Conservation (phyloP, 2,329 filamentous ascomycete species). For the Aspergillus sp. region DNA sequence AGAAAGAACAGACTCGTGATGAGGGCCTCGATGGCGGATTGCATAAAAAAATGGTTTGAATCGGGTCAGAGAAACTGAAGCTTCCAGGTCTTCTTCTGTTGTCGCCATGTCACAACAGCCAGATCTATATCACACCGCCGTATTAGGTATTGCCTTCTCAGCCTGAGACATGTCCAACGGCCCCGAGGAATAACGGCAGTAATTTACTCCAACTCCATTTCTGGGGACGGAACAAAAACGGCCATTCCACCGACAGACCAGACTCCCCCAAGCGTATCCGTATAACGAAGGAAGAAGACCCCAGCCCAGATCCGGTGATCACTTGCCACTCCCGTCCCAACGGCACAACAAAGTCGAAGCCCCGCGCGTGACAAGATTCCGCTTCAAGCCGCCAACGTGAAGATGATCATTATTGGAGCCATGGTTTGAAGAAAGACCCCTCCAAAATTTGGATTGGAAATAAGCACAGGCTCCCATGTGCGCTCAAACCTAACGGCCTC, state of each 20-base stretch:
- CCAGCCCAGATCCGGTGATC: neutral
- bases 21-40: neutral
- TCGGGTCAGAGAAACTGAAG: too few species aligned
- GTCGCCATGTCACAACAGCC: too few species aligned
- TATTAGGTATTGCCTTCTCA: neutral
- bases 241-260: neutral
- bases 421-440: too few species aligned
- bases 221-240: neutral
- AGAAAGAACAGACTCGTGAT: neutral
- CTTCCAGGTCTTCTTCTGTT: too few species aligned
- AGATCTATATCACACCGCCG: neutral
- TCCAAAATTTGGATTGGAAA: too few species aligned
- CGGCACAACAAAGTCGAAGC: neutral
- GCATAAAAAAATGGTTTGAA: neutral
- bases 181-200: neutral
- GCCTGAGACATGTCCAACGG: neutral
- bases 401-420: too few species aligned
- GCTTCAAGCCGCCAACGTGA: neutral
- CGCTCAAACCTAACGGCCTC: too few species aligned
- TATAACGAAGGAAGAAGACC: neutral
- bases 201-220: neutral
- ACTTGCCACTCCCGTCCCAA: neutral
- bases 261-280: neutral
- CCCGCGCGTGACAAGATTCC: neutral
- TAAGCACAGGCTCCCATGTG: too few species aligned